Evolutionary conservation across 495 filamentous ascomycete genomes (phyloP).

Genomic region (Elaphomyces granulatus): DNA sequence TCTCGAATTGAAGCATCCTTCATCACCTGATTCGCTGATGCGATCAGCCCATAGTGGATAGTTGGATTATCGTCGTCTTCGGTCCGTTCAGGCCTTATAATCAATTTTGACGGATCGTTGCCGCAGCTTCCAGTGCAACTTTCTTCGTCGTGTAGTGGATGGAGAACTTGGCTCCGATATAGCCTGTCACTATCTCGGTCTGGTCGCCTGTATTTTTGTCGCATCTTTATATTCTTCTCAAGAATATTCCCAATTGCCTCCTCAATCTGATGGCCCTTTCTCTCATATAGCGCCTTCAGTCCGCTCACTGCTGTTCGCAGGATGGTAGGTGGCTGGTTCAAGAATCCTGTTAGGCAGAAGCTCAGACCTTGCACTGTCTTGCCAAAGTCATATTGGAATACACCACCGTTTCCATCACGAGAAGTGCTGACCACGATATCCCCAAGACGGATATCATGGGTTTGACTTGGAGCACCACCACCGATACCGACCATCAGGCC

Average conservation of each 20-base stretch:
- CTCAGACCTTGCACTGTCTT: too few relatives aligned
- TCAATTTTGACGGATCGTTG: too few relatives aligned
- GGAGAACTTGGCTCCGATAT: conserved; percentile 4
- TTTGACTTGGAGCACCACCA: conserved; percentile 17
- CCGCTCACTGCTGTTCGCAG: conserved; percentile 6
- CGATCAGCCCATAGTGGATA: conserved; percentile 18
- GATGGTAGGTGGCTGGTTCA: conserved; percentile 11
- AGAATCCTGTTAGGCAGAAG: too few relatives aligned
- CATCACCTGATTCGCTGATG: conserved; percentile 16
- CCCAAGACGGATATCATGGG: conserved; percentile 6
- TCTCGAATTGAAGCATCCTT: conserved; percentile 12
- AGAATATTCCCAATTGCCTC: conserved; percentile 9
- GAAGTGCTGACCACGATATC: conserved; percentile 9
- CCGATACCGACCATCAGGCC: conserved; percentile 34
- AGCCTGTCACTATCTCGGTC: conserved; percentile 14
- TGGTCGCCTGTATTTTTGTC: conserved; percentile 13
- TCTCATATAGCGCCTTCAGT: conserved; percentile 1
- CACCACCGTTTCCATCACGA: conserved; percentile 6
- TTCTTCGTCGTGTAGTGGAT: too few relatives aligned
- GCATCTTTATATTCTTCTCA: conserved; percentile 8
- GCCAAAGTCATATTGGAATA: conserved; percentile 8
- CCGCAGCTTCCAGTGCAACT: too few relatives aligned
- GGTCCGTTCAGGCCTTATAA: too few relatives aligned
- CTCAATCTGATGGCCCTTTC: conserved; percentile 4
- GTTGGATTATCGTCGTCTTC: conserved; percentile 8